Evolutionary conservation across 225 moss, liverwort and hornwort genomes (phyloP), one percentile per base, ranked within the genome.

Genomic region (Pseudoscleropodium purum): DNA sequence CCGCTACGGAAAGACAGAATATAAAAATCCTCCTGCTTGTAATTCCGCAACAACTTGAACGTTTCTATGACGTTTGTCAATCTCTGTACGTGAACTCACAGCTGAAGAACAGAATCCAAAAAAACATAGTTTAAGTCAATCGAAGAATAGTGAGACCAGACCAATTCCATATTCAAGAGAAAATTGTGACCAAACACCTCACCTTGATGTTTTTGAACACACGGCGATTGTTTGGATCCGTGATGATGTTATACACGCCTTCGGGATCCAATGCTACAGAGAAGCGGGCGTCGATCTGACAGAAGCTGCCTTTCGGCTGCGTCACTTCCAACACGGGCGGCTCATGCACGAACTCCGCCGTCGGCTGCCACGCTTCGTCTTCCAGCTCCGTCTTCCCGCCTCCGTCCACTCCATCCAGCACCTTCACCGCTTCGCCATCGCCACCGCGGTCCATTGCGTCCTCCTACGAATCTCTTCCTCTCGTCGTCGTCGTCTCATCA

Each of bases 181-280:
- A 82, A 29, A 30, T n/a, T 49, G 49, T 37, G 37, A 20, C 37
- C 43, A 18, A 57, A 78, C 23, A 17, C n/a, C 88, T 61, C 31
- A 97, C 96, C 96, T 97, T 95, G 81, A 98, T 96, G 77, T 98
- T 98, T 91, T 98, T 98, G 87, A 98, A 98, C 15, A 97, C 96
- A 13, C 96, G 94, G 64, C 96, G 95, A 88, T 97, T 98, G 89
- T 98, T 98, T 20, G 98, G 98, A 70, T 98, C 96, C 61, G 94
- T 96, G 81, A 98, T 95, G 86, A 98, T 98, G 85, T 92, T 86
- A 51, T 93, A 98, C 14, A 98, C 98, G 45, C 94, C 97, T 25
- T 95, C 95, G 37, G 98, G 94, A 65, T 92, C 86, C 91, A 95
- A 82, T 49, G 95, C 94, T 61, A 97, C 98, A 41, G 96, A 95